Conservation (phyloP, 495 filamentous ascomycete species). For the Coniosporium apollinis region DNA sequence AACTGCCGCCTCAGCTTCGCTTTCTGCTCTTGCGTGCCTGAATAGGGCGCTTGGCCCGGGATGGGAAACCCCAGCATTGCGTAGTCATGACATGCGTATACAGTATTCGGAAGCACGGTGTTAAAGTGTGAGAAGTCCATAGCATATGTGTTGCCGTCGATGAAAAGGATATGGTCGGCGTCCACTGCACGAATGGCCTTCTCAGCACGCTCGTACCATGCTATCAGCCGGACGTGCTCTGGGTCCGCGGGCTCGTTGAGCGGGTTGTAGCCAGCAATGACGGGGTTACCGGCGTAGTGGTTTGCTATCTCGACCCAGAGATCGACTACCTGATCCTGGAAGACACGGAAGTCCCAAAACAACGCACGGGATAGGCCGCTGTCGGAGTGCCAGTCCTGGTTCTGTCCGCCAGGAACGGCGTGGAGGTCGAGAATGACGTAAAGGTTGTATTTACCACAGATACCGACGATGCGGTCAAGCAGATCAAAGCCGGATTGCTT, state of each 20-base stretch:
- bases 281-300: constrained; percentile 37
- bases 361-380: constrained; percentile 34
- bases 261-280: constrained; percentile 49
- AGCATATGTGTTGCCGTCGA: constrained; percentile 50
- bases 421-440: constrained; percentile 51
- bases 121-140: constrained; percentile 36
- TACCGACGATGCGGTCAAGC: constrained; percentile 40
- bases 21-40: constrained; percentile 35
- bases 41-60: constrained; percentile 34
- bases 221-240: constrained; percentile 33
- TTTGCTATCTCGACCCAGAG: constrained; percentile 43
- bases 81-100: constrained; percentile 50
- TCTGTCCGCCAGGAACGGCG: constrained; percentile 46
- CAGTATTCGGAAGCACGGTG: constrained; percentile 35
- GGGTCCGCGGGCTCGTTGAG: constrained; percentile 50
- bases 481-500: constrained; percentile 41
- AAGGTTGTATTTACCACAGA: constrained; percentile 38
- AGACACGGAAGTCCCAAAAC: constrained; percentile 48
- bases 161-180: constrained; percentile 43
- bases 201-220: constrained; percentile 40
- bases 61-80: constrained; percentile 33
- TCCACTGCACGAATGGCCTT: constrained; percentile 41
- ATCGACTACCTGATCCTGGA: constrained; percentile 42
- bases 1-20: constrained; percentile 29
- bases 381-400: constrained; percentile 49